Base-by-base conservation (phyloP, 345 rosid genomes). In the Melastoma malabathricum region DNA sequence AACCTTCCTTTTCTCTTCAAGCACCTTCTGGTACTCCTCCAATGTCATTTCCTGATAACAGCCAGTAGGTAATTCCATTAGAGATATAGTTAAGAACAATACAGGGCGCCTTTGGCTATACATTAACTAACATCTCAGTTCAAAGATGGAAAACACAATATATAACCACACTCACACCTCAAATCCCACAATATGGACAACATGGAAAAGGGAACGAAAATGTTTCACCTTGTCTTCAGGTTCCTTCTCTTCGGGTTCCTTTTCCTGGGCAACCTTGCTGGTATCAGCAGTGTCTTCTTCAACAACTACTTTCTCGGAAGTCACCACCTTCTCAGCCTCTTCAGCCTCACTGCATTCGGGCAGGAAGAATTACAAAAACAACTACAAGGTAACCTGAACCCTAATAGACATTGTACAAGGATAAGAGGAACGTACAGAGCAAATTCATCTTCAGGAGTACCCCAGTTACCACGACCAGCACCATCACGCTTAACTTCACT, bases 381-480 rank as follows among this genome's bases (percentile, higher is more conserved):
- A 48, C 12, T 13, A 3, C 18, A 18, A 46, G 14, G 4, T 58
- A 38, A 18, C 15, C 14, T 46, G 20, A 10, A 31, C 38, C 15
- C 12, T 18, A 3, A 25, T 29, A 10, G 6, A 22, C 4, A 16
- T 12, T 4, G 22, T 34, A 12, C 1, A 13, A 16, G 15, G 2
- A 17, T 20, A 52, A 47, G 20, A 68, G 41, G 49, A 39, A 57
- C 90, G 74, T 54, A 93, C 99, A 50, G 77, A 52, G 79, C 69
- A 64, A 85, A 48, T 47, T 79, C 99, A 70, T 84, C 97, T 59
- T 73, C 54, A 4, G 83, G 74, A 56, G 80, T 73, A 68, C 97
- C 99, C 99, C 99, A 92, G 47, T 92, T 92, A 31, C 94, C 90
- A 39, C 86, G 83, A 54, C 99, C 99, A 73, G 90, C 43, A 23